These are phyloP conservation scores for Macrocystidia cucumis DNA, from an alignment of 1,284 basidiomycete species.

Conservation along the genomic window DNA sequence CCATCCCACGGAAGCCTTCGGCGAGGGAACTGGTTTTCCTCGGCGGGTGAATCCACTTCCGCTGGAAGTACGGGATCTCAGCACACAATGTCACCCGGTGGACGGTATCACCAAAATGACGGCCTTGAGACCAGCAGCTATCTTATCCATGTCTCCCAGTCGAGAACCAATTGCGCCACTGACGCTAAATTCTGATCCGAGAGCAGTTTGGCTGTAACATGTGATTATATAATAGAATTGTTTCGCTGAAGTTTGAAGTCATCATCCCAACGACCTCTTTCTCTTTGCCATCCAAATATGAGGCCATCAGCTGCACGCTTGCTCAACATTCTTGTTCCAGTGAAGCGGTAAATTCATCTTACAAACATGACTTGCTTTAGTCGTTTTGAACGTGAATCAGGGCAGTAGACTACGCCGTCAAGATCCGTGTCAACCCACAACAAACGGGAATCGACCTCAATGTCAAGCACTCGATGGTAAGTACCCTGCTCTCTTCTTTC, in stretches of 20 bases:
- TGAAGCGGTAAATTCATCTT: conserved; percentile 68
- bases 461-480: conserved; percentile 96
- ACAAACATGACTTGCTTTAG: conserved; percentile 12
- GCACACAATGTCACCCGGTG: conserved; percentile 5
- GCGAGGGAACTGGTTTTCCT: conserved; percentile 28
- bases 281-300: no score
- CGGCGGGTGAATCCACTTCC: conserved; percentile 18
- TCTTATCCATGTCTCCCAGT: conserved; percentile 36
- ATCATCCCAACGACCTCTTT: no score
- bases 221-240: no score
- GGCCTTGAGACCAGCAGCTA: conserved; percentile 39
- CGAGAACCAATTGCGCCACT: conserved; percentile 23
- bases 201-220: no score
- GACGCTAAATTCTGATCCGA: conserved; percentile 16
- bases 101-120: conserved; percentile 23
- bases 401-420: conserved; percentile 81
- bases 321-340: conserved; percentile 86
- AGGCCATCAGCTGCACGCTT: conserved; percentile 64
- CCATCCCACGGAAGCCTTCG: conserved; percentile 31
- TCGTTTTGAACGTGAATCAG: conserved; percentile 23
- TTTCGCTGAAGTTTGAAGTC: no score
- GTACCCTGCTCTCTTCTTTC: conserved; percentile 16
- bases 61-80: conserved; percentile 27
- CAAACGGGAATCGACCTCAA: conserved; percentile 91
- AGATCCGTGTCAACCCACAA: conserved; percentile 89